Base-by-base conservation (phyloP, 345 rosid species). In the Passiflora organensis region DNA sequence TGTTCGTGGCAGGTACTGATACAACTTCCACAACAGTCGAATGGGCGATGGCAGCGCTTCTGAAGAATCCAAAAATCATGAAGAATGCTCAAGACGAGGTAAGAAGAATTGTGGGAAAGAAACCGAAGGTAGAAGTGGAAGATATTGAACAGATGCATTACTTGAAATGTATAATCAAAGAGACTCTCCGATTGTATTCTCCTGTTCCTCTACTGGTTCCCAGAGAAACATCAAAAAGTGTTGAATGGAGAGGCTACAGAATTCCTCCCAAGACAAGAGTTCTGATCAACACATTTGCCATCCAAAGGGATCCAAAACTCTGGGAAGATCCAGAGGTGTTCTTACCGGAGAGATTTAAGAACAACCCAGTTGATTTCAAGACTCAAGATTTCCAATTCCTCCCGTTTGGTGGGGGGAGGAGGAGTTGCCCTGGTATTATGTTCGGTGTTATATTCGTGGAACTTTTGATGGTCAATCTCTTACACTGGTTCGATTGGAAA, bases 41-140 rank as follows among this genome's bases (percentile, higher is more conserved):
- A 38, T 69, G 75, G 74, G 49, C 64, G 5, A 58, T 74, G 60
- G 38, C 72, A 45, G 69, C 65, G 52, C 50, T 69, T 2, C 13
- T 58, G 5, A 56, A 13, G 44, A 22, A 73, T 10, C 53, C 34
- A 6, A 43, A 28, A 0, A 37, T 60, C 0, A 50, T 51, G 63
- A 54, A n/a, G 13, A 63, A 39, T 38, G 59, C 43, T 4, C 76
- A 72, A 20, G 51, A 63, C 16, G 76, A 73, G 18, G 54, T 59
- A 14, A 67, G 70, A 47, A 48, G 51, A 23, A 37, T 68, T 0
- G 63, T 53, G 0, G 66, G 63, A 8, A 44, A 51, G 5, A 53
- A 58, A 21, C 19, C 38, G 5, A 41, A 23, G 5, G 59, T 65
- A 1, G 43, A 51, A 10, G 45, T 44, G 19, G 23, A 3, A 0